These are phyloP conservation scores for Xerocomus potaroensis DNA, from an alignment of 768 basidiomycete genomes.

Conservation along the genomic window DNA sequence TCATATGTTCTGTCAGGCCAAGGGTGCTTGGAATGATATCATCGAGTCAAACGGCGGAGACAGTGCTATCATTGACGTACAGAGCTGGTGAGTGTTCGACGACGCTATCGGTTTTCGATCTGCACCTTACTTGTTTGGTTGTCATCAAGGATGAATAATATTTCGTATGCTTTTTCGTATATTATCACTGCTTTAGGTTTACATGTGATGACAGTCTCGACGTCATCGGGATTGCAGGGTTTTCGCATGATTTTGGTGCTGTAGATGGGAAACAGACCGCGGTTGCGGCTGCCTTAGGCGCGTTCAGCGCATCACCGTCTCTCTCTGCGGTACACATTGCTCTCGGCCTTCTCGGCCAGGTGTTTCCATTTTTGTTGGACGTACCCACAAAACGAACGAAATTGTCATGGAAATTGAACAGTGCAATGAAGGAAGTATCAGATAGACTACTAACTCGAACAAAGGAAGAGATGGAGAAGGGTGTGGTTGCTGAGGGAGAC, in stretches of 20 bases:
- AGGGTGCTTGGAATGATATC: slow-evolving; percentile 28
- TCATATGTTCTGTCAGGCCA: slow-evolving; percentile 16
- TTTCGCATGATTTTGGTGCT: slow-evolving; percentile 54
- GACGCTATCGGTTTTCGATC: not conserved
- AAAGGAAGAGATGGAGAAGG: slow-evolving; percentile 29
- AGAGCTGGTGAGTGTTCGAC: slow-evolving; percentile 26
- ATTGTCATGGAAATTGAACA: slow-evolving; percentile 28
- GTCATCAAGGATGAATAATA: slow-evolving; percentile 29
- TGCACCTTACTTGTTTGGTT: not conserved
- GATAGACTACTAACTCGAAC: slow-evolving; percentile 36
- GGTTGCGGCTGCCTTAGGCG: slow-evolving; percentile 39
- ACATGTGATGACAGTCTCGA: slow-evolving; percentile 39
- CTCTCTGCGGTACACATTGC: slow-evolving; percentile 26
- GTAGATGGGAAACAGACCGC: slow-evolving; percentile 45
- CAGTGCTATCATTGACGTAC: slow-evolving; percentile 35
- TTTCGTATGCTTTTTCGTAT: slow-evolving; percentile 23
- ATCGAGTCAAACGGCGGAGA: slow-evolving; percentile 18
- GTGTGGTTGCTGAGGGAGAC: slow-evolving; percentile 19
- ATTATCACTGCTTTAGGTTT: not conserved
- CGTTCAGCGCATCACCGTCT: slow-evolving; percentile 22
- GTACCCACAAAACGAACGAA: slow-evolving; percentile 36
- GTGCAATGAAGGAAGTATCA: slow-evolving; percentile 39
- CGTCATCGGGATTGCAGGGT: slow-evolving; percentile 56
- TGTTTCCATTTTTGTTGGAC: slow-evolving; percentile 33
- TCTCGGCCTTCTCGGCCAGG: slow-evolving; percentile 34